phyloP scores from a whole-genome alignment of 108 stramenopile species.

The Stephanodiscus minutulus region DNA sequence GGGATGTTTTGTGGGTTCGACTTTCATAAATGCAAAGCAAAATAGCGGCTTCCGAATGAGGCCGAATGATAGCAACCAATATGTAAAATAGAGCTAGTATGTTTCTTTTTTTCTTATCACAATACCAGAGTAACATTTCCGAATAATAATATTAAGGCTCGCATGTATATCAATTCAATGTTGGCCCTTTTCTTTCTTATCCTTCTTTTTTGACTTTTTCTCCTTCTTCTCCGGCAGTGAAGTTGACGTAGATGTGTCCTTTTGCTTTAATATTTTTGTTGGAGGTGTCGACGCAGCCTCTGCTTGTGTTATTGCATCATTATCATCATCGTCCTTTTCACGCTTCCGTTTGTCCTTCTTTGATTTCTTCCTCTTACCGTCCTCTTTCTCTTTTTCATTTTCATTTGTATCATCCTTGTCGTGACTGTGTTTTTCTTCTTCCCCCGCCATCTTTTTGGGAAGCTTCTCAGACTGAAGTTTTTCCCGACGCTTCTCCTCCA shows the following conservation, averaged over 20 bases:
- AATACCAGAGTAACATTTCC: background rate
- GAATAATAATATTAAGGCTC: no score
- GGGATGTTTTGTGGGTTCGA: conserved; percentile 69
- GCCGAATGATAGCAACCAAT: conserved; percentile 8
- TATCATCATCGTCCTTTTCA: conserved; percentile 10
- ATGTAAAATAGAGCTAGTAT: conserved; percentile 19
- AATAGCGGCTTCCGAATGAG: conserved; percentile 8
- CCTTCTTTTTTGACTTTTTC: conserved; percentile 19
- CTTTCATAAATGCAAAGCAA: conserved; percentile 64
- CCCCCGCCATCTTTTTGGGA: conserved; percentile 10
- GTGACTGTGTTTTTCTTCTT: background rate
- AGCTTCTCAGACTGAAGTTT: conserved; percentile 49
- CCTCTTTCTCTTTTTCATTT: conserved; percentile 11
- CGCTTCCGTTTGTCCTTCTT: conserved; percentile 36
- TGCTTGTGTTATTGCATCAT: background rate
- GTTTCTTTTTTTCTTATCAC: background rate
- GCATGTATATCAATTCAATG: background rate
- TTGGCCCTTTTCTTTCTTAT: conserved; percentile 6
- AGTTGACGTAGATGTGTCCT: background rate
- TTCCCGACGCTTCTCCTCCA: conserved; percentile 67
- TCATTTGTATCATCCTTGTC: conserved; percentile 8
- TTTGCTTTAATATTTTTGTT: conserved; percentile 7
- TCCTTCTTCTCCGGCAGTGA: conserved; percentile 7
- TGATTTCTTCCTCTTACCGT: conserved; percentile 24
- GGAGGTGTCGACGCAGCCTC: conserved; percentile 5